phyloP scores from a whole-genome alignment of 2,329 filamentous ascomycete genomes.

The Microsporum canis region DNA sequence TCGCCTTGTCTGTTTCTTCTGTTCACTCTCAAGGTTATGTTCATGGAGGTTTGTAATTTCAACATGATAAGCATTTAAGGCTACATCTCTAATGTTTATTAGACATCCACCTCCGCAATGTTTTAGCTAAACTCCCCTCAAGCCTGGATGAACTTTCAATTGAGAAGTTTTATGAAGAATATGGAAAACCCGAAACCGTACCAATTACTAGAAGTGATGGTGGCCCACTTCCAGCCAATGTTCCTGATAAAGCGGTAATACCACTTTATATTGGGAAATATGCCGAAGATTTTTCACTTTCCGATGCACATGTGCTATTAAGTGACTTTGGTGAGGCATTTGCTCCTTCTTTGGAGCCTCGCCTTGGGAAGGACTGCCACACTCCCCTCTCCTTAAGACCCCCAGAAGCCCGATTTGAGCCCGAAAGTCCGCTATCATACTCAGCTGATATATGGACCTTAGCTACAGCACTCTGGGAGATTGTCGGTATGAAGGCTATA shows the following conservation, averaged over 20 bases:
- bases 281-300: conserved; percentile 18
- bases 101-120: conserved; percentile 20
- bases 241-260: conserved; percentile 15
- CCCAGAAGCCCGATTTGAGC: conserved; percentile 20
- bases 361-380: conserved; percentile 18
- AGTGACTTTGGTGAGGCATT: conserved; percentile 26
- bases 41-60: conserved; percentile 16
- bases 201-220: conserved; percentile 14
- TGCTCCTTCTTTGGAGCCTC: conserved; percentile 15
- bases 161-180: conserved; percentile 18
- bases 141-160: conserved; percentile 16
- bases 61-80: no score
- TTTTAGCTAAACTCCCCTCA: conserved; percentile 12
- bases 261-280: conserved; percentile 17
- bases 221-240: conserved; percentile 16
- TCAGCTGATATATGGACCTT: conserved; percentile 22
- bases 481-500: conserved; percentile 20
- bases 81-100: not conserved
- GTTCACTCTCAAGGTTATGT: conserved; percentile 18
- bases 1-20: conserved; percentile 16
- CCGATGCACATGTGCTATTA: conserved; percentile 20
- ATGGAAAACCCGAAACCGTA: conserved; percentile 17
- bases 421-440: conserved; percentile 15
- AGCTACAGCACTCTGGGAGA: conserved; percentile 20
- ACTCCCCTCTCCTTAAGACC: conserved; percentile 16